phyloP scores from a whole-genome alignment of 345 rosid genomes.

The Ricinus communis region DNA sequence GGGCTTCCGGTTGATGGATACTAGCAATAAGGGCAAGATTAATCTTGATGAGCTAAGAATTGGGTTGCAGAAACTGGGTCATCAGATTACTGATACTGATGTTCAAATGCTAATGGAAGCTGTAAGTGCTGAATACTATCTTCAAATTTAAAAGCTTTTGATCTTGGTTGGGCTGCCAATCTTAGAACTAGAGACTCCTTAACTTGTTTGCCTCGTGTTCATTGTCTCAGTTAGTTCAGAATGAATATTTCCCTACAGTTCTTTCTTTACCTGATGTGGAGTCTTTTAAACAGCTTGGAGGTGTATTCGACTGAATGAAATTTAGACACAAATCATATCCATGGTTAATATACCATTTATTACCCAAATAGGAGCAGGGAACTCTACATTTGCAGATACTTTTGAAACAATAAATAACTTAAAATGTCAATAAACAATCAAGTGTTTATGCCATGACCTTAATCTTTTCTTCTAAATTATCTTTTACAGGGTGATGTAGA shows the following conservation, averaged over 20 bases:
- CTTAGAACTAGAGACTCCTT: too few relatives aligned
- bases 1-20: slow-evolving; percentile 34
- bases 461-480: neutral
- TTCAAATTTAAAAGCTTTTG: neutral
- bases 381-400: too few relatives aligned
- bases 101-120: slow-evolving; percentile 36
- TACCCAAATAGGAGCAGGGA: too few relatives aligned
- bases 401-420: neutral
- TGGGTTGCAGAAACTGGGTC: slow-evolving; percentile 36
- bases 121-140: slow-evolving; percentile 19
- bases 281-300: neutral
- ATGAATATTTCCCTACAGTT: neutral
- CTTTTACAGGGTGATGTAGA: slow-evolving; percentile 33
- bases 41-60: slow-evolving; percentile 29
- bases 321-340: too few relatives aligned
- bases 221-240: neutral
- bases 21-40: slow-evolving; percentile 31
- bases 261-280: neutral
- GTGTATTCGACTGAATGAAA: neutral
- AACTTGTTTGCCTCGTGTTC: neutral
- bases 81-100: slow-evolving; percentile 28
- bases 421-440: neutral
- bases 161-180: neutral
- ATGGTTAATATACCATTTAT: too few relatives aligned
- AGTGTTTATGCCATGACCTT: neutral